Conservation (phyloP, 805 yeast genomes). For the Candida broadrunensis region DNA sequence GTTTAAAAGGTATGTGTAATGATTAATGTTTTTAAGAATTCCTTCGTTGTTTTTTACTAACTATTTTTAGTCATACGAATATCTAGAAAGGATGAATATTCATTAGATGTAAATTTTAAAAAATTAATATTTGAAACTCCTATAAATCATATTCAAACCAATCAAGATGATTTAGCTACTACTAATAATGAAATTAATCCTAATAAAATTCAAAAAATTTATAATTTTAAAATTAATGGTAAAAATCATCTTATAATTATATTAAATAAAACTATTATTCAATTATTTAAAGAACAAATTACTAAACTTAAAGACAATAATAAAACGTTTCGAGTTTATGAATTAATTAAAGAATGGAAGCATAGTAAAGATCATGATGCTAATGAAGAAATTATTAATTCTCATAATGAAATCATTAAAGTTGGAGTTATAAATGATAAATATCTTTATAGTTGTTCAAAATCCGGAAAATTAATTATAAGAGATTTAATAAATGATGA, state of each 20-base stretch:
- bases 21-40: no score
- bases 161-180: background rate
- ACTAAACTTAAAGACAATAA: background rate
- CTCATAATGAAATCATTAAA: conserved; percentile 20
- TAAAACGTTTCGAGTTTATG: conserved; percentile 8
- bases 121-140: background rate
- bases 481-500: conserved; percentile 37
- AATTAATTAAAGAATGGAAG: conserved; percentile 33
- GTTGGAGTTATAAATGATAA: conserved; percentile 23
- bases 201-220: conserved; percentile 19
- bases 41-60: conserved; percentile 1
- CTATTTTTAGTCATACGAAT: conserved; percentile 5
- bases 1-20: background rate
- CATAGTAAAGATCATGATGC: conserved; percentile 11
- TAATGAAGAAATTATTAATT: background rate
- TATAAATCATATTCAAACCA: background rate
- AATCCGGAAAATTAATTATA: conserved; percentile 30
- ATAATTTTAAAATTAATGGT: conserved; percentile 15
- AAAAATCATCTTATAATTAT: conserved; percentile 21
- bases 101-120: conserved; percentile 4
- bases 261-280: conserved; percentile 25
- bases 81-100: conserved; percentile 14
- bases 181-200: conserved; percentile 2
- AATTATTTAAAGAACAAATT: conserved; percentile 19
- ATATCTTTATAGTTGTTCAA: conserved; percentile 30